Evolutionary conservation across 2,329 filamentous ascomycete genomes (phyloP).

Genomic region (Elsinoe necatrix): DNA sequence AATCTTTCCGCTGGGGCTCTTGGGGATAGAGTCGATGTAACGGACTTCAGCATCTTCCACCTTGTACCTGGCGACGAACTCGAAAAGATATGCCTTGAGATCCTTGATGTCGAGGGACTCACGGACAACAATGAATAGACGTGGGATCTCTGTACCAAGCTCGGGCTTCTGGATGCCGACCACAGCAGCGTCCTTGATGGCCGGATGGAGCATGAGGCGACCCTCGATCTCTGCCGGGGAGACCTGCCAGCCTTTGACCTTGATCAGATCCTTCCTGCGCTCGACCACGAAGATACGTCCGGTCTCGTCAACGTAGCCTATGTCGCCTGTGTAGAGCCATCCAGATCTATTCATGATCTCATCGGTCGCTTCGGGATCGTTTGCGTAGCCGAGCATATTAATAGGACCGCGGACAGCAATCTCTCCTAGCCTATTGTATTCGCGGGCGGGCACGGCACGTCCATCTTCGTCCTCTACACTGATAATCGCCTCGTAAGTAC

Average conservation of each 20-base stretch:
- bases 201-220: conserved; percentile 22
- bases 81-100: conserved; percentile 26
- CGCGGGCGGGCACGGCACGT: conserved; percentile 14
- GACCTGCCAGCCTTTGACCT: conserved; percentile 30
- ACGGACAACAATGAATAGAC: conserved; percentile 20
- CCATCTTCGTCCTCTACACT: conserved; percentile 24
- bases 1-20: conserved; percentile 28
- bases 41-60: conserved; percentile 20
- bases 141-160: conserved; percentile 19
- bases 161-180: conserved; percentile 22
- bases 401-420: conserved; percentile 33
- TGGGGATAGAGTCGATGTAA: conserved; percentile 27
- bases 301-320: conserved; percentile 25
- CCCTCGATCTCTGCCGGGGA: conserved; percentile 29
- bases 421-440: conserved; percentile 31
- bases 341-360: conserved; percentile 19
- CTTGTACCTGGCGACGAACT: conserved; percentile 33
- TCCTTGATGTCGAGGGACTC: conserved; percentile 19
- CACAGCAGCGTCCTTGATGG: conserved; percentile 26
- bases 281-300: conserved; percentile 29
- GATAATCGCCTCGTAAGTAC: conserved; percentile 29
- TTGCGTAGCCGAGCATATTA: conserved; percentile 35
- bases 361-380: conserved; percentile 25
- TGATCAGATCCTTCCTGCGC: conserved; percentile 31
- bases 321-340: conserved; percentile 33